Evolutionary conservation across 2,329 filamentous ascomycete species (phyloP).

Genomic region (Myriosclerotinia curreyana): DNA sequence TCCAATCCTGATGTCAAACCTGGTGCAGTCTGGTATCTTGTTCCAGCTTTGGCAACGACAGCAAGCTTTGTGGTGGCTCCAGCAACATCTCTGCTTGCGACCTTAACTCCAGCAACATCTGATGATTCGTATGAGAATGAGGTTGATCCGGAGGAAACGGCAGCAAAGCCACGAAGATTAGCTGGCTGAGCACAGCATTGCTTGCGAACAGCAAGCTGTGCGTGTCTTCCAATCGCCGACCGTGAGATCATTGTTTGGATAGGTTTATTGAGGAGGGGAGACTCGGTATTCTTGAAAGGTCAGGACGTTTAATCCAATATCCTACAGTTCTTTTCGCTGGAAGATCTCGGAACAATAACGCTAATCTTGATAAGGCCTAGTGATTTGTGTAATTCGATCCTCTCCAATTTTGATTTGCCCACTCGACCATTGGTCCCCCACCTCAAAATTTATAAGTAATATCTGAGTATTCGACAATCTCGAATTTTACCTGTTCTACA

Average conservation of each 20-base stretch:
- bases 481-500: conserved; percentile 8
- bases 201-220: conserved; percentile 59
- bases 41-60: conserved; percentile 89
- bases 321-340: conserved; percentile 29
- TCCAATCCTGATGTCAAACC: conserved; percentile 87
- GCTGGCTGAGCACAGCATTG: conserved; percentile 55
- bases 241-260: conserved; percentile 65
- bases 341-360: conserved; percentile 22
- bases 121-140: conserved; percentile 85
- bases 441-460: conserved; percentile 22
- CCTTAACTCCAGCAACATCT: conserved; percentile 81
- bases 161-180: conserved; percentile 61
- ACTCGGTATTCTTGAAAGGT: conserved; percentile 26
- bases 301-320: conserved; percentile 16
- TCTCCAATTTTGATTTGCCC: conserved; percentile 17
- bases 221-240: conserved; percentile 61
- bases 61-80: conserved; percentile 88
- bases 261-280: conserved; percentile 36
- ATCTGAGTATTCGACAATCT: conserved; percentile 13
- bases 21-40: conserved; percentile 84
- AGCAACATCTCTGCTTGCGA: conserved; percentile 84
- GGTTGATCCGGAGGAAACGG: conserved; percentile 61
- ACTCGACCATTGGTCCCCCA: conserved; percentile 17
- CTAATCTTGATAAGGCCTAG: conserved; percentile 13
- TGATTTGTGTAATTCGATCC: conserved; percentile 6